Percentiles rank a stretch among this genome's conserved stretches.
phyloP scores from a whole-genome alignment of 2,329 filamentous ascomycete species.

The Alternaria sp. region DNA sequence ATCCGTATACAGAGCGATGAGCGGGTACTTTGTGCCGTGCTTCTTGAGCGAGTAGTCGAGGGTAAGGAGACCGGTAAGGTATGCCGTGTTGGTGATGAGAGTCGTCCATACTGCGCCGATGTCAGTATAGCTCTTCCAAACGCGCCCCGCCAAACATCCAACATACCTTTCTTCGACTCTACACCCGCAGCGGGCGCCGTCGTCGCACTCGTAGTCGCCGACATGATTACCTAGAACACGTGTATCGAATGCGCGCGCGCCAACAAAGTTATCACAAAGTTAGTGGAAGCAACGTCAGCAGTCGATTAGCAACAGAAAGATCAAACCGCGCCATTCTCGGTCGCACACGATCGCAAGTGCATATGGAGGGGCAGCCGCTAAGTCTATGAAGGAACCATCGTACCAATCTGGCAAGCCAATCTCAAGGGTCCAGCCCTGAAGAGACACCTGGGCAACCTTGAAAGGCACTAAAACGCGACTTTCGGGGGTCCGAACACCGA shows the following conservation, averaged over 20 bases:
- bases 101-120: conserved; percentile 76
- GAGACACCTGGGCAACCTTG: too few species aligned
- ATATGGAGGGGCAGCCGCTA: conserved; percentile 23
- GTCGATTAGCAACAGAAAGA: not conserved
- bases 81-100: conserved; percentile 82
- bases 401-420: conserved; percentile 4
- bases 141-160: conserved; percentile 2
- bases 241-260: not conserved
- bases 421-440: conserved; percentile 1
- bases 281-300: not conserved
- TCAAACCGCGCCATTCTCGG: conserved; percentile 2
- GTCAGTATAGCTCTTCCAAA: conserved; percentile 1
- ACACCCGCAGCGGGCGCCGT: conserved; percentile 26
- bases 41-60: conserved; percentile 78
- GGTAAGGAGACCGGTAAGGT: conserved; percentile 81
- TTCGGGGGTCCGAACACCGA: conserved; percentile 21
- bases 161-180: conserved; percentile 49
- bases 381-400: conserved; percentile 11
- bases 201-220: not conserved
- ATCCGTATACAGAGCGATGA: conserved; percentile 83
- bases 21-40: conserved; percentile 71
- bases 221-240: not conserved
- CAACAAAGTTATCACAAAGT: not conserved
- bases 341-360: not conserved
- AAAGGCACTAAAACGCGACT: not conserved